Conservation (phyloP, 768 basidiomycete species). For the Xerocomellus dryophilus region DNA sequence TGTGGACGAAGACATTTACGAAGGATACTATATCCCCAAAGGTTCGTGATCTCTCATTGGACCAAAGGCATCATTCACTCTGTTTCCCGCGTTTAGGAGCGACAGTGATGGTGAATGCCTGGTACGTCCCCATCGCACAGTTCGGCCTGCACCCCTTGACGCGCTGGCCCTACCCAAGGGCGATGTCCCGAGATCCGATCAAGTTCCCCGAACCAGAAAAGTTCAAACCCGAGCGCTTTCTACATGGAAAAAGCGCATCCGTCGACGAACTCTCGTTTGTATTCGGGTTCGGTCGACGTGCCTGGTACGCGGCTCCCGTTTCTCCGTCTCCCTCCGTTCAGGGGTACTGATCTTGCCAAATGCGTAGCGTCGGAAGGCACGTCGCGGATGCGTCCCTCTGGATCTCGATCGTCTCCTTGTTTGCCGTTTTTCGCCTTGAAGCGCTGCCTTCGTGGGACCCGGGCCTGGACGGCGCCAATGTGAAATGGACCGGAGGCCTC, state of each 20-base stretch:
- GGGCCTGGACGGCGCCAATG: constrained; percentile 20
- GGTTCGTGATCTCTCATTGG: constrained; percentile 29
- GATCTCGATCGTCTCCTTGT: constrained; percentile 23
- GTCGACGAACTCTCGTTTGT: constrained; percentile 20
- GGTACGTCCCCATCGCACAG: constrained; percentile 6
- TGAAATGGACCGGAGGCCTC: constrained; percentile 19
- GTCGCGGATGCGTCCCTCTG: constrained; percentile 41
- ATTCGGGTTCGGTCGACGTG: constrained; percentile 44
- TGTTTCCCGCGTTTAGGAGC: constrained; percentile 9
- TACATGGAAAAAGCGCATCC: constrained; percentile 7
- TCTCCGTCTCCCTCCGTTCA: not conserved
- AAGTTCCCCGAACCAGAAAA: constrained; percentile 37
- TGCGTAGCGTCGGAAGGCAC: constrained; percentile 40
- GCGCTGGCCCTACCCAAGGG: constrained; percentile 15
- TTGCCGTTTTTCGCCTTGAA: constrained; percentile 18
- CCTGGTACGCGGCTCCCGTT: constrained; percentile 4
- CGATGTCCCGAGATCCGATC: constrained; percentile 36
- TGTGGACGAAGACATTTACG: constrained; percentile 41
- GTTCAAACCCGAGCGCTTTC: constrained; percentile 39
- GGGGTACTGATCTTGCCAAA: not conserved
- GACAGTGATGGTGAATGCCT: constrained; percentile 20
- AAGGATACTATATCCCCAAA: constrained; percentile 49
- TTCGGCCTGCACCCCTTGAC: not conserved
- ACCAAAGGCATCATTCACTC: not conserved
- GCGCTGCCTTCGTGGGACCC: constrained; percentile 14